Percentiles rank a stretch among this genome's conserved stretches.
Evolutionary conservation across 108 stramenopile genomes (phyloP).

Genomic region (Epipyxis sp.): DNA sequence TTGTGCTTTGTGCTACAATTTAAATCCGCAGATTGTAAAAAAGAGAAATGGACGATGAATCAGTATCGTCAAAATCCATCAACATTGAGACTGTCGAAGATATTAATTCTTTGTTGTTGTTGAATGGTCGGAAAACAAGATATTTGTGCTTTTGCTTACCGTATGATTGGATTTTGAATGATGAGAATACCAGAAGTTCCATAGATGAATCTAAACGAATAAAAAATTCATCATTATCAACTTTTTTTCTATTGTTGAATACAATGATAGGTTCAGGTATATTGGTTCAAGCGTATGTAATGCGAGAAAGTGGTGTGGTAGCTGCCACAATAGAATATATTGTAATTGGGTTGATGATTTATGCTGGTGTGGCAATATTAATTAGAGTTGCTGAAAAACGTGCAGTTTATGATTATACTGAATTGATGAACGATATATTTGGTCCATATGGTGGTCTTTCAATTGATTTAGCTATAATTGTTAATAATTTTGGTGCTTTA

Average conservation of each 20-base stretch:
- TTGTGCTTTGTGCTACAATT: too few species aligned
- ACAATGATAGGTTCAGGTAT: slow-evolving; percentile 45
- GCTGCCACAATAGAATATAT: slow-evolving; percentile 34
- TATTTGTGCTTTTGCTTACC: too few species aligned
- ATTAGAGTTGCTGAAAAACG: not conserved
- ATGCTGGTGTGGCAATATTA: slow-evolving; percentile 35
- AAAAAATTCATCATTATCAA: slow-evolving; percentile 25
- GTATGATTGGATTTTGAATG: too few species aligned
- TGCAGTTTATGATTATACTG: slow-evolving; percentile 33
- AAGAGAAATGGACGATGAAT: too few species aligned
- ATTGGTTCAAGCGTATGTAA: slow-evolving; percentile 42
- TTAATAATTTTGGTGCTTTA: slow-evolving; percentile 35
- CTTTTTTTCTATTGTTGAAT: slow-evolving; percentile 39
- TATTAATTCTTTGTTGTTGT: too few species aligned
- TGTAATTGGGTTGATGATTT: slow-evolving; percentile 37
- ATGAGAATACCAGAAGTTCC: too few species aligned
- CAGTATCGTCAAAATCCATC: too few species aligned
- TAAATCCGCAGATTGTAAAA: too few species aligned
- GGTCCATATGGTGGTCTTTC: slow-evolving; percentile 4
- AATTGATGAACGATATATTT: slow-evolving; percentile 24
- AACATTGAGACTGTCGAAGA: too few species aligned
- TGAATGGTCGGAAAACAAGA: too few species aligned
- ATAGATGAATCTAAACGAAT: not conserved
- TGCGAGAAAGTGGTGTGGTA: slow-evolving; percentile 34
- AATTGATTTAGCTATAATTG: slow-evolving; percentile 35